These are phyloP conservation scores for Berberis thunbergii DNA, from an alignment of 164 flowering plant genomes.

Conservation along the genomic window DNA sequence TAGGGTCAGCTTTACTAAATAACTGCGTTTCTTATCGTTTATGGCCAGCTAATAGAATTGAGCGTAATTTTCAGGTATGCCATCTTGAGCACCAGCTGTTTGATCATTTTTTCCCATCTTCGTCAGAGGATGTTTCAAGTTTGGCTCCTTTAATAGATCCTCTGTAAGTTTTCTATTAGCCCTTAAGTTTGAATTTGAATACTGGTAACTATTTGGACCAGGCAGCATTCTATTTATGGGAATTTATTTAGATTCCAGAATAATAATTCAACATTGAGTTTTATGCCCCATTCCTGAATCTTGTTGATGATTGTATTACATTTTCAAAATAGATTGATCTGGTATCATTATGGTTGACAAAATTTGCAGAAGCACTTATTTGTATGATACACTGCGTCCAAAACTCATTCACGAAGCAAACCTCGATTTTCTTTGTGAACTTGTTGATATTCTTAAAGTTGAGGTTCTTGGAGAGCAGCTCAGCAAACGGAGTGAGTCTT, in stretches of 20 bases:
- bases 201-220: no score
- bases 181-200: not conserved
- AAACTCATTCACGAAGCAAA: constrained; percentile 90
- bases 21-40: no score
- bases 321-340: no score
- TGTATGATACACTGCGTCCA: constrained; percentile 92
- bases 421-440: constrained; percentile 89
- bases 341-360: not conserved
- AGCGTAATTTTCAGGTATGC: constrained; percentile 55
- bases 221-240: not conserved
- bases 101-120: constrained; percentile 82
- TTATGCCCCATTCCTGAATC: no score
- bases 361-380: constrained; percentile 69
- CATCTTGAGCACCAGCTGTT: constrained; percentile 96
- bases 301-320: no score
- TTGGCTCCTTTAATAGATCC: constrained; percentile 90
- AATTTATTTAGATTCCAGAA: no score
- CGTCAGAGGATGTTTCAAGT: constrained; percentile 78
- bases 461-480: constrained; percentile 90
- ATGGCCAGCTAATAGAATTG: not conserved
- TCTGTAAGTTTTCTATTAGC: constrained; percentile 44
- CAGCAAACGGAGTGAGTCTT: constrained; percentile 62
- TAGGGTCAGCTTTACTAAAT: no score
- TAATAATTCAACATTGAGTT: no score
- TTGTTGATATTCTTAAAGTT: constrained; percentile 89